Evolutionary conservation across 2,329 filamentous ascomycete genomes (phyloP), one percentile per base, ranked within the genome.

Genomic region (Verticillium nonalfalfae): DNA sequence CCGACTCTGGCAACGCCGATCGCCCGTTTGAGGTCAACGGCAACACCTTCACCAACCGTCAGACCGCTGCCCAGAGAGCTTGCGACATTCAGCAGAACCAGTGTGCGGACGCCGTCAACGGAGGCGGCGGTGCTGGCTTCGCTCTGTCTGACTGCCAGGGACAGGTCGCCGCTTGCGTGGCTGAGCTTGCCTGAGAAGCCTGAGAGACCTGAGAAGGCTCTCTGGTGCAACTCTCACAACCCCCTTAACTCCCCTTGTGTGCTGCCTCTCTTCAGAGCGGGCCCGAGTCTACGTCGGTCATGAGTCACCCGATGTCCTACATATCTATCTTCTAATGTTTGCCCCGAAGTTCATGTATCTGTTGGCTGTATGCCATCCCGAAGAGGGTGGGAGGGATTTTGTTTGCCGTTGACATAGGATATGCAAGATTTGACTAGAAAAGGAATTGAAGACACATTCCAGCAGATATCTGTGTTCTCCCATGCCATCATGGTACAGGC

Each of bases 11-110:
- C 54, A 73, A 83, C 68, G 62, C 72, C 26, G 68, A 71, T 61
- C 79, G 85, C 36, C 83, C 84, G 60, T 87, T 87, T 72, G 66
- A 71, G 26, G 82, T 86, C 62, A 81, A 83, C 66, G 82, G 81
- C 57, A 75, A 77, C 75, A 85, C 77, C 40, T 89, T 90, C 69
- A 80, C 81, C 45, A 82, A 82, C 69, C 70, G 82, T 65, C 74
- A 70, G 3, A 82, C 80, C 10, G 87, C 87, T 21, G 73, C 82
- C 50, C 81, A 87, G 72, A 79, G 87, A 56, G 81, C 84, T 39
- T 90, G 87, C 69, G 80, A 85, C 63, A 81, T 87, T 62, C 85
- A 89, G 75, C 82, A 85, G 75, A 88, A 87, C 67, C 73, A 71
- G 3, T 90, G 87, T 68, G 76, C 81, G 13, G 74, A 85, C 64